These are phyloP conservation scores for Curvularia spicifera DNA, from an alignment of 2,329 filamentous ascomycete species.

Conservation along the genomic window DNA sequence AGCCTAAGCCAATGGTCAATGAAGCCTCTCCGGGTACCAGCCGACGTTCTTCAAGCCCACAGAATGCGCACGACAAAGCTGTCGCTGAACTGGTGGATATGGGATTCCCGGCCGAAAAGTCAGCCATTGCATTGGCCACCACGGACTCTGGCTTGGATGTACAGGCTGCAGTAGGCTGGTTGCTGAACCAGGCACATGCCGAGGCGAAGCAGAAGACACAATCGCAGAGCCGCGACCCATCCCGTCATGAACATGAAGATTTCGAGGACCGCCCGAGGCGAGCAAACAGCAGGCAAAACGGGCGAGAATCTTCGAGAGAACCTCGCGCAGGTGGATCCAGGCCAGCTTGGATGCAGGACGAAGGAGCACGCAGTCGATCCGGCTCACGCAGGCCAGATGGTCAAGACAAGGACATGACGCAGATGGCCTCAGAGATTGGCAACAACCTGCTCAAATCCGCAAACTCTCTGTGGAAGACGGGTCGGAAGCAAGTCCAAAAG, in stretches of 20 bases:
- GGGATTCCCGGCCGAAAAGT: slow-evolving; percentile 86
- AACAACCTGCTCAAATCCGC: slow-evolving; percentile 89
- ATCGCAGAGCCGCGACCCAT: slow-evolving; percentile 38
- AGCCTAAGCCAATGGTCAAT: slow-evolving; percentile 18
- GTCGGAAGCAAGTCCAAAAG: slow-evolving; percentile 90
- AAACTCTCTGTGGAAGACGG: slow-evolving; percentile 92
- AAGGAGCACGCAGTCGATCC: slow-evolving; percentile 59
- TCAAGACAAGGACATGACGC: slow-evolving; percentile 75
- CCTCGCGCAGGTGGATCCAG: slow-evolving; percentile 44
- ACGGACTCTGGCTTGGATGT: slow-evolving; percentile 81
- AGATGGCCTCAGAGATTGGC: slow-evolving; percentile 81
- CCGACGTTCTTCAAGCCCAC: slow-evolving; percentile 31
- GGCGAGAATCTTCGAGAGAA: slow-evolving; percentile 47
- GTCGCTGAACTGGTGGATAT: slow-evolving; percentile 92
- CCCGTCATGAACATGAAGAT: slow-evolving; percentile 36
- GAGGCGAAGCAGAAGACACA: slow-evolving; percentile 75
- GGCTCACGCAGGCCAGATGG: slow-evolving; percentile 59
- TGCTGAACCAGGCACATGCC: slow-evolving; percentile 88
- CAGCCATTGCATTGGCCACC: slow-evolving; percentile 78
- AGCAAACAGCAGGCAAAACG: slow-evolving; percentile 29
- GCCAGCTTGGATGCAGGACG: slow-evolving; percentile 69
- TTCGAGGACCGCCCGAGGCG: slow-evolving; percentile 34
- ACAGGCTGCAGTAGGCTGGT: slow-evolving; percentile 84
- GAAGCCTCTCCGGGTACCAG: slow-evolving; percentile 15
- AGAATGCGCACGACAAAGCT: slow-evolving; percentile 72